phyloP scores from a whole-genome alignment of 345 rosid species.

The Physaria fendleri region DNA sequence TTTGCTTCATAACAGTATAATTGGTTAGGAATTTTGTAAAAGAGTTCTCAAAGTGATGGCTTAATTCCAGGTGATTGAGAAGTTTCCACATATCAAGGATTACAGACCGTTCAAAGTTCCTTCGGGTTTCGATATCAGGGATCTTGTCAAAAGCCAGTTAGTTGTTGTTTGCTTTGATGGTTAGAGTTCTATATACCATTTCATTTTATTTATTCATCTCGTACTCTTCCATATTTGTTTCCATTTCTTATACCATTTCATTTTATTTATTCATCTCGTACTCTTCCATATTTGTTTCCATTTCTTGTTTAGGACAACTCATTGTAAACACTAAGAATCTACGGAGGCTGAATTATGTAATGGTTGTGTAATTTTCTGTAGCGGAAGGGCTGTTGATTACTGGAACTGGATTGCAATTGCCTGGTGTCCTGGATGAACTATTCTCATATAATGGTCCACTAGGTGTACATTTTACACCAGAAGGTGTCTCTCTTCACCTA shows the following conservation, averaged over 20 bases:
- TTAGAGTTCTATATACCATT: constrained; percentile 27
- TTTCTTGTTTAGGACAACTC: constrained; percentile 1
- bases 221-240: too few species aligned
- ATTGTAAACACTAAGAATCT: neutral
- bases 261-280: too few species aligned
- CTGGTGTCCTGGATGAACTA: constrained; percentile 76
- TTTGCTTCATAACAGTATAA: constrained; percentile 6
- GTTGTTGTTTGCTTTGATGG: constrained; percentile 56
- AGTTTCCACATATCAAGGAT: constrained; percentile 74
- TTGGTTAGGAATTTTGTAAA: neutral
- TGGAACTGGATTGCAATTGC: constrained; percentile 82
- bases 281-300: neutral
- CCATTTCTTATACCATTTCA: neutral
- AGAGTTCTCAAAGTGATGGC: neutral
- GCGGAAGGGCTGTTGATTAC: constrained; percentile 48
- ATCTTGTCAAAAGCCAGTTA: constrained; percentile 71
- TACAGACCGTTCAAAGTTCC: constrained; percentile 63
- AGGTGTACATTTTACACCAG: constrained; percentile 58
- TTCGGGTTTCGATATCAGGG: constrained; percentile 38
- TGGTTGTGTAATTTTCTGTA: constrained; percentile 25
- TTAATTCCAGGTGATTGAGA: constrained; percentile 55
- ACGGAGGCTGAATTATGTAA: neutral
- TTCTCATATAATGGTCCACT: constrained; percentile 86
- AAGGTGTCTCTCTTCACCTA: constrained; percentile 55
- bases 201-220: neutral